Evolutionary conservation across 768 basidiomycete species (phyloP).

Genomic region (Amanita muscaria): DNA sequence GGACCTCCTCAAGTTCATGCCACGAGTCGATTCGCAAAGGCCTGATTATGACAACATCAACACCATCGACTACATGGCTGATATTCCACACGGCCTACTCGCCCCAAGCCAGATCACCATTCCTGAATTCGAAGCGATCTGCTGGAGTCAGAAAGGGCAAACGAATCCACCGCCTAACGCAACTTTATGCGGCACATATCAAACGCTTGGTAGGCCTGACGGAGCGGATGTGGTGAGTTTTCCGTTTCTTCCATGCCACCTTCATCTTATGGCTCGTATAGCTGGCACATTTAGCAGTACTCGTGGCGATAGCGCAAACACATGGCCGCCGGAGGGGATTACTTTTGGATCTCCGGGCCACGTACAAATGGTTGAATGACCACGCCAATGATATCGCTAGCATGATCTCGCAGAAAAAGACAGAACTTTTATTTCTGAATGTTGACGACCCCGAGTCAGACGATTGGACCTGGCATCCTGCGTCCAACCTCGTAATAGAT

Average conservation of each 20-base stretch:
- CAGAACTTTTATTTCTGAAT: slow-evolving; percentile 35
- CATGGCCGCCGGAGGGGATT: slow-evolving; percentile 20
- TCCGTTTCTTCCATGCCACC: neutral
- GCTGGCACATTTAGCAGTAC: slow-evolving; percentile 32
- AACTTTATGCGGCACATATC: slow-evolving; percentile 21
- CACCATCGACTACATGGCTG: slow-evolving; percentile 17
- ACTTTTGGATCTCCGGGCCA: slow-evolving; percentile 29
- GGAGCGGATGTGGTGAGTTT: slow-evolving; percentile 31
- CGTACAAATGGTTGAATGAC: slow-evolving; percentile 35
- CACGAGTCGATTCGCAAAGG: slow-evolving; percentile 20
- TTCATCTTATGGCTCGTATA: slow-evolving; percentile 10
- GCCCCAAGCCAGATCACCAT: slow-evolving; percentile 31
- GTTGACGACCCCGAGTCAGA: slow-evolving; percentile 29
- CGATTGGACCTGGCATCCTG: slow-evolving; percentile 31
- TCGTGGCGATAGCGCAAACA: slow-evolving; percentile 22
- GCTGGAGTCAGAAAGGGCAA: slow-evolving; percentile 40
- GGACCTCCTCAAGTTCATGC: slow-evolving; percentile 32
- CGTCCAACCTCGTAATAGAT: slow-evolving; percentile 31
- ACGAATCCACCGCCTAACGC: slow-evolving; percentile 22
- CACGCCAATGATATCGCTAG: slow-evolving; percentile 15
- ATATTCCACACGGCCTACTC: slow-evolving; percentile 23
- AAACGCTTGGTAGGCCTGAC: slow-evolving; percentile 30
- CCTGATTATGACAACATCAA: slow-evolving; percentile 12
- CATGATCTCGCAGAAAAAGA: slow-evolving; percentile 13
- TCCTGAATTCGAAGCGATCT: slow-evolving; percentile 28